Conservation (phyloP, 345 rosid species). For the Cochlearia excelsa region DNA sequence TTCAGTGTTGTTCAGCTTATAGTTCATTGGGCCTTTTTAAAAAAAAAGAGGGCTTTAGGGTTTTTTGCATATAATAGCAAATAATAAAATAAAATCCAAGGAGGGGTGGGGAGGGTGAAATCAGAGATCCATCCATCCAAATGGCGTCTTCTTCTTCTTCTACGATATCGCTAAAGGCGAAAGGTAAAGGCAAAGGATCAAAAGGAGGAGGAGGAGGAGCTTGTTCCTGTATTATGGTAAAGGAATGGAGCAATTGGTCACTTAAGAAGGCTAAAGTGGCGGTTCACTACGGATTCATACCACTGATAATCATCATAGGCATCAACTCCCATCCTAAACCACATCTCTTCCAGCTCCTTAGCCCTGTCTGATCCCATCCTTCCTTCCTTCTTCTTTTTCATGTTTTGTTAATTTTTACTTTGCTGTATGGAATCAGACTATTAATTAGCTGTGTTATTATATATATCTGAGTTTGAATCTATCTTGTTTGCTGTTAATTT, state of each 20-base stretch:
- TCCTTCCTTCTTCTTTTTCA: background rate
- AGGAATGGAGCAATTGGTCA: slow-evolving; percentile 93
- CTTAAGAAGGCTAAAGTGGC: slow-evolving; percentile 83
- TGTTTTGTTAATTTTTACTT: too few relatives aligned
- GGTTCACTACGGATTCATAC: slow-evolving; percentile 92
- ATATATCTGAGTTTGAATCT: slow-evolving; percentile 19
- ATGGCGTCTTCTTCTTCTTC: too few relatives aligned
- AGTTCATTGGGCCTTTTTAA: too few relatives aligned
- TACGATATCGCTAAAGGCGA: slow-evolving; percentile 47
- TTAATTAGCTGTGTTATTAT: slow-evolving; percentile 13
- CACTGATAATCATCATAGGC: slow-evolving; percentile 78
- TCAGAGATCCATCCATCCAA: too few relatives aligned
- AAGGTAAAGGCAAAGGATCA: slow-evolving; percentile 55
- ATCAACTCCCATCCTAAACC: slow-evolving; percentile 97
- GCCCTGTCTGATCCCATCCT: slow-evolving; percentile 56
- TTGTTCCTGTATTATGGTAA: too few relatives aligned
- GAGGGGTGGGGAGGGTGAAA: too few relatives aligned
- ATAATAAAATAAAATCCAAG: too few relatives aligned
- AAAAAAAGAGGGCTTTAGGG: too few relatives aligned
- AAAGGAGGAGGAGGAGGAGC: slow-evolving; percentile 43
- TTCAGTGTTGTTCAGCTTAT: too few relatives aligned
- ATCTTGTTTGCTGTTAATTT: background rate
- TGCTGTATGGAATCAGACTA: background rate
- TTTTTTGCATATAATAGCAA: too few relatives aligned
- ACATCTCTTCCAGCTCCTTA: slow-evolving; percentile 78